phyloP scores from a whole-genome alignment of 106 monocot genomes.

The Dioscorea alata region DNA sequence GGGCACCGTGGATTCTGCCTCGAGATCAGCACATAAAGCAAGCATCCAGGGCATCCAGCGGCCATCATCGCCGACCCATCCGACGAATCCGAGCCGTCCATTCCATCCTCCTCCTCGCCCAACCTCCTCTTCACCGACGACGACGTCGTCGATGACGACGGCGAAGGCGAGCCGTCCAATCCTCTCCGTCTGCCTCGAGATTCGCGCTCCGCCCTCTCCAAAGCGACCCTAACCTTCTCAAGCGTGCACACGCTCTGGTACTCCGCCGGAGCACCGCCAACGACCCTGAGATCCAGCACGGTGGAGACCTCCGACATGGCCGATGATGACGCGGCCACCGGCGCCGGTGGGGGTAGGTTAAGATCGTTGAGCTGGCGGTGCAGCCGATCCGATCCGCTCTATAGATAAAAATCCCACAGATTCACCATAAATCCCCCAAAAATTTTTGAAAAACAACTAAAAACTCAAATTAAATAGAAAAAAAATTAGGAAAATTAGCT shows the following conservation, averaged over 20 bases:
- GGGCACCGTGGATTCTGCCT: slow-evolving; percentile 56
- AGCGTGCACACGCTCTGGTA: slow-evolving; percentile 76
- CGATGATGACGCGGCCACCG: too few relatives aligned
- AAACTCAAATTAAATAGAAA: too few relatives aligned
- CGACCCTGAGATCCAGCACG: slow-evolving; percentile 19
- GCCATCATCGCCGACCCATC: slow-evolving; percentile 30
- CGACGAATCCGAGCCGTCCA: slow-evolving; percentile 14
- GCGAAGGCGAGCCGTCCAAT: slow-evolving; percentile 9
- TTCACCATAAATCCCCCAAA: too few relatives aligned
- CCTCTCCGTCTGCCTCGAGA: neutral
- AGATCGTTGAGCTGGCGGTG: slow-evolving; percentile 30
- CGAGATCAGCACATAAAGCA: slow-evolving; percentile 71
- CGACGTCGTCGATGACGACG: slow-evolving; percentile 16
- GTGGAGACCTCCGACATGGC: slow-evolving; percentile 12
- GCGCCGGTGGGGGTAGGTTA: slow-evolving; percentile 28
- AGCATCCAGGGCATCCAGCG: slow-evolving; percentile 68
- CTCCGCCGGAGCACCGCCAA: slow-evolving; percentile 7
- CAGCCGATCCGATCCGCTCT: slow-evolving; percentile 3
- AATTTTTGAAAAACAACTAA: too few relatives aligned
- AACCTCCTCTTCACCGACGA: slow-evolving; percentile 15
- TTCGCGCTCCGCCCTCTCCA: slow-evolving; percentile 43
- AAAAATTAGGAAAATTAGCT: too few relatives aligned
- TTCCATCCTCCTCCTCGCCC: neutral
- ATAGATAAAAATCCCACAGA: neutral
- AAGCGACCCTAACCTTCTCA: slow-evolving; percentile 61